A percentile compares a stretch with the other conserved stretches of the same genome.
Conservation (phyloP, 1,139 yeast genomes). For the Magnusiomyces fungicola region DNA sequence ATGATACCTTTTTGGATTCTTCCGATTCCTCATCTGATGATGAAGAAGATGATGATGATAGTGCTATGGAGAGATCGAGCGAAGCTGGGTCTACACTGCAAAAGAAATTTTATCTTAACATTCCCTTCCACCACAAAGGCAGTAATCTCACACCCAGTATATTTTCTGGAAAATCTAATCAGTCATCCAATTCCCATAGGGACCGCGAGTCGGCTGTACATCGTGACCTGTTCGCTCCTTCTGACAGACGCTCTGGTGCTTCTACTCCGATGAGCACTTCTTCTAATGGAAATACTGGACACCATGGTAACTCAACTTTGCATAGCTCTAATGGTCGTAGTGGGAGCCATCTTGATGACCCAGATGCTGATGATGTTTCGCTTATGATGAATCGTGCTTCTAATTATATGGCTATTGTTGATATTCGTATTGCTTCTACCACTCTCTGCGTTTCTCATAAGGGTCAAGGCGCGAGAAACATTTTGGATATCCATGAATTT, state of each 20-base stretch:
- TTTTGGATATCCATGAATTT: constrained; percentile 68
- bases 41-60: constrained; percentile 8
- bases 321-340: not conserved
- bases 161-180: not conserved
- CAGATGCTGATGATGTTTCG: constrained; percentile 38
- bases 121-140: constrained; percentile 1
- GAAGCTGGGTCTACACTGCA: not conserved
- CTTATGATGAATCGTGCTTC: constrained; percentile 62
- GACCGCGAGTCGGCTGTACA: not conserved
- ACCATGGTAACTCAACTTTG: not conserved
- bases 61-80: not conserved
- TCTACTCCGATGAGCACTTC: not conserved
- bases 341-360: not conserved
- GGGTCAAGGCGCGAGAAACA: constrained; percentile 44
- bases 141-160: not conserved
- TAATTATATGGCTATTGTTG: constrained; percentile 55
- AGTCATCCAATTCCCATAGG: not conserved
- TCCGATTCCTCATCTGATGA: constrained; percentile 4
- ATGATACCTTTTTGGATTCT: constrained; percentile 4
- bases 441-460: constrained; percentile 62
- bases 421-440: constrained; percentile 48
- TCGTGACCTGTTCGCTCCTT: constrained; percentile 1
- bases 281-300: not conserved
- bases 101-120: not conserved
- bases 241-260: not conserved